A percentile compares a stretch with the other conserved stretches of the same genome.
These are phyloP conservation scores for Talaromyces sp. DNA, from an alignment of 2,329 filamentous ascomycete genomes.

Conservation along the genomic window DNA sequence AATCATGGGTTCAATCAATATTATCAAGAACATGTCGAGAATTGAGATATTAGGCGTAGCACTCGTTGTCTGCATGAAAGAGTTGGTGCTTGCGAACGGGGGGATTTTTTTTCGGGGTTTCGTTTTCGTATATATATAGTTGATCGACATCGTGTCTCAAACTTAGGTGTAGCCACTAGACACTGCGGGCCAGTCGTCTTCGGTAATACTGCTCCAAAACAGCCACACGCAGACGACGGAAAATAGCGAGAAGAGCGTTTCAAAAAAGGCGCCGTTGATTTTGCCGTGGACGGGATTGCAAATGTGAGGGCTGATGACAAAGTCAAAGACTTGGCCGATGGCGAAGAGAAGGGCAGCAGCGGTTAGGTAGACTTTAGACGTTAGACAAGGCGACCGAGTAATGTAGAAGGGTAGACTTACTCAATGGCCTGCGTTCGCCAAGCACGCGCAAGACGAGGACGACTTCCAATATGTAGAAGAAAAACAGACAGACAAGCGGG, in stretches of 20 bases:
- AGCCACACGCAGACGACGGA: constrained; percentile 81
- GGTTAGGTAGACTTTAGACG: constrained; percentile 63
- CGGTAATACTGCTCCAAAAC: constrained; percentile 99
- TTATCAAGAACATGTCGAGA: constrained; percentile 13
- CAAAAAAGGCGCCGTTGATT: constrained; percentile 89
- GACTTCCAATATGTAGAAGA: constrained; percentile 79
- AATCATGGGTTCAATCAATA: constrained; percentile 4
- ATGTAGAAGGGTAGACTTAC: constrained; percentile 43
- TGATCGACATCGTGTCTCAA: too few relatives aligned
- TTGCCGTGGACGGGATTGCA: constrained; percentile 78
- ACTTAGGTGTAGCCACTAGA: constrained; percentile 30
- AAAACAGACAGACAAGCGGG: constrained; percentile 82
- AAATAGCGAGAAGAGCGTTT: constrained; percentile 86
- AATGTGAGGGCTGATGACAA: constrained; percentile 85
- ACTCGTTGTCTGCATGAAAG: neutral
- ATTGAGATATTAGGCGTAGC: constrained; percentile 5
- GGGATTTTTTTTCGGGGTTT: constrained; percentile 1
- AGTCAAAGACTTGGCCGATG: constrained; percentile 93
- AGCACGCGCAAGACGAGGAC: constrained; percentile 81
- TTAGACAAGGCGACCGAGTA: neutral
- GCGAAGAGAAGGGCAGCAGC: constrained; percentile 78
- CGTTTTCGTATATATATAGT: neutral
- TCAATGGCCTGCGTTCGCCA: constrained; percentile 86
- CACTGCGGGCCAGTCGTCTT: constrained; percentile 87
- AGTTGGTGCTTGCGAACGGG: neutral